Evolutionary conservation across 352 stramenopile genomes (phyloP).

Genomic region (Elongisporangium senticosum): DNA sequence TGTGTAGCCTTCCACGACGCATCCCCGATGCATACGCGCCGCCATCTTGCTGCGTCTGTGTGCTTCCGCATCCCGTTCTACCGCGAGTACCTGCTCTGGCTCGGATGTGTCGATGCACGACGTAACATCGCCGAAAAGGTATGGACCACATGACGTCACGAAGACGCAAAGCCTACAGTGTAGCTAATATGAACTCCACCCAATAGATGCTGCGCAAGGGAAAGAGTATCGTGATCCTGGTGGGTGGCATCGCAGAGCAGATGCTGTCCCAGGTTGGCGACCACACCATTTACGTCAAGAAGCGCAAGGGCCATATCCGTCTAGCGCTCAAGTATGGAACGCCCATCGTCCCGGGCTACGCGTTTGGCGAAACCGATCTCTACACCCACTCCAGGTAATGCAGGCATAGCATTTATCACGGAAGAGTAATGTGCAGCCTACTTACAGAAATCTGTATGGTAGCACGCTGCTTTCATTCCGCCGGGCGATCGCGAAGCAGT

Average conservation of each 20-base stretch:
- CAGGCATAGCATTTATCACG: neutral
- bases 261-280: conserved; percentile 70
- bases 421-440: neutral
- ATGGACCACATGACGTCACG: neutral
- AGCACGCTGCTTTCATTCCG: conserved; percentile 66
- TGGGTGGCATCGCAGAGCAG: conserved; percentile 79
- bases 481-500: conserved; percentile 60
- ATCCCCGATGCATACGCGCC: conserved; percentile 50
- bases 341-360: conserved; percentile 68
- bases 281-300: conserved; percentile 73
- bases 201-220: conserved; percentile 44
- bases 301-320: conserved; percentile 80
- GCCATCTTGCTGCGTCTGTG: conserved; percentile 66
- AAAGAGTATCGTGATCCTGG: conserved; percentile 76
- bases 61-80: conserved; percentile 75
- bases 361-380: conserved; percentile 82
- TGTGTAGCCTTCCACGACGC: conserved; percentile 60
- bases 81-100: conserved; percentile 73
- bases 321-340: conserved; percentile 71
- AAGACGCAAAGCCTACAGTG: neutral
- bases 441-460: conserved; percentile 2
- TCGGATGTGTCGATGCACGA: conserved; percentile 68
- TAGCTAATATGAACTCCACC: neutral
- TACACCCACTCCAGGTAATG: conserved; percentile 69
- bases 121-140: conserved; percentile 57